phyloP scores from a whole-genome alignment of 495 filamentous ascomycete species.

The Articulospora tetracladia region DNA sequence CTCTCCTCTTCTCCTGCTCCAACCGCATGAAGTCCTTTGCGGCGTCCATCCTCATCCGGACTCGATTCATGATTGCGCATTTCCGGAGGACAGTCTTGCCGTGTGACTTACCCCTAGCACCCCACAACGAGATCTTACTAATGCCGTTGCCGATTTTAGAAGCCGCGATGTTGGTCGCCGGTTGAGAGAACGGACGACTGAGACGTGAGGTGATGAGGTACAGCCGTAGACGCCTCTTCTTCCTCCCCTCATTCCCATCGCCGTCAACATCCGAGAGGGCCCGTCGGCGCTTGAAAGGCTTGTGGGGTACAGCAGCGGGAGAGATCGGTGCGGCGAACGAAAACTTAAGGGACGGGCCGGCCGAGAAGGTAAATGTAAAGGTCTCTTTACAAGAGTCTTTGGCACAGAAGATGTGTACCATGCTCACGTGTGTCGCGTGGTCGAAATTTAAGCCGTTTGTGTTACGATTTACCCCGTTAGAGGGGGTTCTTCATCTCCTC shows the following conservation, averaged over 20 bases:
- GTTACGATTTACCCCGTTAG: conserved; percentile 13
- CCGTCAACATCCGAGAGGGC: conserved; percentile 61
- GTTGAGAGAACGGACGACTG: conserved; percentile 62
- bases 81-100: conserved; percentile 43
- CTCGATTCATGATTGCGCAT: conserved; percentile 51
- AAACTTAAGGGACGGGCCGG: conserved; percentile 18
- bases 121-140: conserved; percentile 54
- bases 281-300: conserved; percentile 50
- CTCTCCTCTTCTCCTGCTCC: conserved; percentile 16
- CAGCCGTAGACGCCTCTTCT: conserved; percentile 62
- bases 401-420: conserved; percentile 24
- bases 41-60: conserved; percentile 35
- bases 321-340: conserved; percentile 19
- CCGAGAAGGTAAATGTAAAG: conserved; percentile 22
- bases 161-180: conserved; percentile 55
- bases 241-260: conserved; percentile 41
- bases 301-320: conserved; percentile 5
- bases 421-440: conserved; percentile 23
- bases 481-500: conserved; percentile 27
- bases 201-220: conserved; percentile 65
- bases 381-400: conserved; percentile 4
- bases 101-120: conserved; percentile 31
- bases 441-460: not conserved
- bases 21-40: conserved; percentile 20
- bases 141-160: conserved; percentile 48